Conservation (phyloP, 1,284 basidiomycete genomes). For the Sporisorium graminicola region DNA sequence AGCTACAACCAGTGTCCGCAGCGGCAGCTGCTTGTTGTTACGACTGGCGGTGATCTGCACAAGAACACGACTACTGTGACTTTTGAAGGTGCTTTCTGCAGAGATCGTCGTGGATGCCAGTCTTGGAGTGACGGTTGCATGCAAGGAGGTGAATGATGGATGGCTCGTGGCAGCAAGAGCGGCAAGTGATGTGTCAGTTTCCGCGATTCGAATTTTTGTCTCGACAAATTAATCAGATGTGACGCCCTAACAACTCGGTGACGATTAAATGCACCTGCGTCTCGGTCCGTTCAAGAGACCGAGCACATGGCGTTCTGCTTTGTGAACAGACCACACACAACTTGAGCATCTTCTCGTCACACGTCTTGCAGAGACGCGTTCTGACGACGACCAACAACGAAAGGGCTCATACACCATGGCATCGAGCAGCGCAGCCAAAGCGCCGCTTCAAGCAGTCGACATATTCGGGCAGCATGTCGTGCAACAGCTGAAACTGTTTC, state of each 20-base stretch:
- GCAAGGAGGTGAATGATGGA: slow-evolving; percentile 1
- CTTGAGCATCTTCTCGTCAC: background rate
- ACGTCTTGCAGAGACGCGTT: background rate
- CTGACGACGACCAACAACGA: background rate
- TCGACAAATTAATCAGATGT: too few relatives aligned
- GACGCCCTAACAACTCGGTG: too few relatives aligned
- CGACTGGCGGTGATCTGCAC: background rate
- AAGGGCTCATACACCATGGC: background rate
- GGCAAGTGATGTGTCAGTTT: slow-evolving; percentile 1
- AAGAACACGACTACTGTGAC: background rate
- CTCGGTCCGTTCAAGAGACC: slow-evolving; percentile 5
- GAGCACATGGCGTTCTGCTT: background rate
- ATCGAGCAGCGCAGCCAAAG: background rate
- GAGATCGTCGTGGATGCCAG: background rate
- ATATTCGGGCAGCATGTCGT: slow-evolving; percentile 38
- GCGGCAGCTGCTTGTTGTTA: background rate
- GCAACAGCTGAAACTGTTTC: slow-evolving; percentile 16
- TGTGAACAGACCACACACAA: slow-evolving; percentile 1
- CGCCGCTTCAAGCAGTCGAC: slow-evolving; percentile 21
- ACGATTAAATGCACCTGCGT: background rate
- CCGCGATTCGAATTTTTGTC: background rate
- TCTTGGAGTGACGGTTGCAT: slow-evolving; percentile 1
- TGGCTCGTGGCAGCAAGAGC: background rate
- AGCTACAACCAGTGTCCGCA: background rate
- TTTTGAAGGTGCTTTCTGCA: background rate